These are phyloP conservation scores for Trichophyton benhamiae DNA, from an alignment of 2,329 filamentous ascomycete species.

Conservation along the genomic window DNA sequence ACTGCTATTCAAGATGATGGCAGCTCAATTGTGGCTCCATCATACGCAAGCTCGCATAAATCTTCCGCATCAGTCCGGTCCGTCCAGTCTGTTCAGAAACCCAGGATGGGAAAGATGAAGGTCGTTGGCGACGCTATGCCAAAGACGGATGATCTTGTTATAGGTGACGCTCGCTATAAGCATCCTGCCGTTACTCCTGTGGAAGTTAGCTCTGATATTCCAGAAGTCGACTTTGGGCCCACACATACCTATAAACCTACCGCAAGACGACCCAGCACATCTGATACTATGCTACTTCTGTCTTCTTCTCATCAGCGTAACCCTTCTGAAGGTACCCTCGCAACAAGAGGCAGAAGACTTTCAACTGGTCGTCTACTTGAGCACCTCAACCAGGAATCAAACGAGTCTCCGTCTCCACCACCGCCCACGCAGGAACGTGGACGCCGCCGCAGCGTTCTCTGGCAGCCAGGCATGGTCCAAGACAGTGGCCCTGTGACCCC, in stretches of 20 bases:
- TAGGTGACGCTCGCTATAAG: constrained; percentile 37
- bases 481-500: background rate
- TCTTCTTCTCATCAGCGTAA: constrained; percentile 20
- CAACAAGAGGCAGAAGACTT: constrained; percentile 13
- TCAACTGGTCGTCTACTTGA: constrained; percentile 9
- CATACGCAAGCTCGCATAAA: constrained; percentile 61
- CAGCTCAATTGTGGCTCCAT: constrained; percentile 53
- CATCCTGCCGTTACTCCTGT: constrained; percentile 22
- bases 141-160: constrained; percentile 33
- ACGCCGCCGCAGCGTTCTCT: constrained; percentile 55
- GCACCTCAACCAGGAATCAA: constrained; percentile 17
- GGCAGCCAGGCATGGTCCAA: constrained; percentile 57
- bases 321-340: constrained; percentile 25
- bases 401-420: constrained; percentile 8
- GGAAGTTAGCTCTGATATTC: constrained; percentile 45
- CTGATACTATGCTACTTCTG: constrained; percentile 37
- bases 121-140: constrained; percentile 52
- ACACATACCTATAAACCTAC: constrained; percentile 57
- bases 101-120: constrained; percentile 67
- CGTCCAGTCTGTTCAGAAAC: constrained; percentile 38
- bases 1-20: constrained; percentile 44
- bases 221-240: constrained; percentile 72
- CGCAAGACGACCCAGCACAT: constrained; percentile 43
- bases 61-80: constrained; percentile 38
- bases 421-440: constrained; percentile 37